Evolutionary conservation across 768 basidiomycete species (phyloP), one percentile per base, ranked within the genome.

Genomic region (Suillus ampliporus): DNA sequence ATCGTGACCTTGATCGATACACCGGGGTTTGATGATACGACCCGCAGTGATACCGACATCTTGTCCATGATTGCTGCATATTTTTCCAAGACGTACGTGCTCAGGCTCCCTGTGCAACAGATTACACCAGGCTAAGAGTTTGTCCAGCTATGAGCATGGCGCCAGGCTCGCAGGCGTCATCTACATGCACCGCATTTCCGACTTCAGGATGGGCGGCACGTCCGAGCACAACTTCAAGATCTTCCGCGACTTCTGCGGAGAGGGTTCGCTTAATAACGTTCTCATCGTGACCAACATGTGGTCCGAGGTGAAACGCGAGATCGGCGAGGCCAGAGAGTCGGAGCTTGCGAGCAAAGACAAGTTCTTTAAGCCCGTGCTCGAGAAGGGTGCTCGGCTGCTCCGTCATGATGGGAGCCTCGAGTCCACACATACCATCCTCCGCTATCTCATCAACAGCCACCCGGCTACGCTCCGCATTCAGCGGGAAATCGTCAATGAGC

Each of bases 211-310:
- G 70, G 82, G 82, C 38, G 83, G 82, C 23, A 82, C 80, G 28
- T 82, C 83, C n/a, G 78, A 76, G 26, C 78, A 80, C 66, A 85
- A 83, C 66, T 84, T 84, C 60, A 76, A 77, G 40, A 79, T 85
- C 72, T 85, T 86, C 70, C 74, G 80, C 52, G 77, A 82, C 60
- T 76, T 87, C 15, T 87, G 86, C 64, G 86, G 86, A 15, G 80
- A 83, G 21, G 74, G 60, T 46, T 76, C 82, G 15, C 79, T 87
- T 56, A 72, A 76, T 41, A 85, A 81, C 62, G 83, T 87, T 34
- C 74, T 83, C 31, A 79, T 87, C 62, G 80, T 80, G 56, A 86
- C 86, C 50, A 86, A 78, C 41, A 85, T 82, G 82, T 86, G 85
- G 84, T 79, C 76, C 5, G 73, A 77, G 62, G 78, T 83, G 43